These are phyloP conservation scores for Phytopythium mirpurense DNA, from an alignment of 352 stramenopile species.

Conservation along the genomic window DNA sequence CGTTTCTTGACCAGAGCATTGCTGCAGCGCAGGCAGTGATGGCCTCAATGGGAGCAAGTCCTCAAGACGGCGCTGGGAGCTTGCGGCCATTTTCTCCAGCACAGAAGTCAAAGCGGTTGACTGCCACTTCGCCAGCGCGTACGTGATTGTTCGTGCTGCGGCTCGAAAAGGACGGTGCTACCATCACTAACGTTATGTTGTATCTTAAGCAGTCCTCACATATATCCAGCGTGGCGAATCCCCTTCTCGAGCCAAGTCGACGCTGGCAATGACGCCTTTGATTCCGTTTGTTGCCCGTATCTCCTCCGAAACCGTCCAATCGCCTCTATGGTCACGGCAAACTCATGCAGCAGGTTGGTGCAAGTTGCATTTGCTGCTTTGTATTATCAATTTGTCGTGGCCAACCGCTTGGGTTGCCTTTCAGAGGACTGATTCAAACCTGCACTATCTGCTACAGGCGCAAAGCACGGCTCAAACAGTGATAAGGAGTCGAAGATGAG, in stretches of 20 bases:
- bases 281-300: neutral
- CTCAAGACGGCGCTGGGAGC: neutral
- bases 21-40: slow-evolving; percentile 10
- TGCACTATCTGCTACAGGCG: neutral
- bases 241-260: neutral
- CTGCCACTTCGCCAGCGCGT: neutral
- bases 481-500: slow-evolving; percentile 10
- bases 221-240: neutral
- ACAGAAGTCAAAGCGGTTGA: slow-evolving; percentile 3
- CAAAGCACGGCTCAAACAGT: slow-evolving; percentile 8
- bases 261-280: neutral
- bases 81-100: neutral
- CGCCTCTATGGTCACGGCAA: neutral
- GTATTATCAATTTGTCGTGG: too few relatives aligned
- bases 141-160: neutral
- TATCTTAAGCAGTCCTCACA: neutral
- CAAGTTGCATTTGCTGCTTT: neutral
- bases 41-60: slow-evolving; percentile 5
- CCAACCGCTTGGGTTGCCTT: too few relatives aligned
- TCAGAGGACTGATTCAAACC: too few relatives aligned
- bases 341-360: neutral
- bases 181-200: neutral
- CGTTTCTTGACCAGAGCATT: slow-evolving; percentile 15
- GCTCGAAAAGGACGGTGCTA: neutral
- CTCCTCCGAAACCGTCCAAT: neutral